Base-by-base conservation (phyloP, 2,329 filamentous ascomycete species). In the Nemania sp. region DNA sequence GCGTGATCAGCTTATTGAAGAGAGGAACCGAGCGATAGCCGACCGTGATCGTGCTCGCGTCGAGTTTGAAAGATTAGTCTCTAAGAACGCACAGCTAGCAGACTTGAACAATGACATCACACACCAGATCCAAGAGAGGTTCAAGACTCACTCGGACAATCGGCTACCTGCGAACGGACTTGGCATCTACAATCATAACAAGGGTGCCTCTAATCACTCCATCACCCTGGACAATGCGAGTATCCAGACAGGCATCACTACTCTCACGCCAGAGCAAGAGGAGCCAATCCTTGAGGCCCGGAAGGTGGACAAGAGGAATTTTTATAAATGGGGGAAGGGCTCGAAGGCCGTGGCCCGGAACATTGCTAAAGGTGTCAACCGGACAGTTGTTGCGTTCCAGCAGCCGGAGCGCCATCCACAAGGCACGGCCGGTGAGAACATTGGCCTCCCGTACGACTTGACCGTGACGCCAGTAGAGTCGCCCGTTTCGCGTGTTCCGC, bases 271-370 rank as follows among this genome's bases (percentile, higher is more conserved):
- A 8, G 83, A 86, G 58, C 80, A 82, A 15, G 88, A 89, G 40
- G 91, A 94, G 34, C 79, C 78, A 0, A 78, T 84, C 51, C 71
- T 84, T n/a, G 81, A 84, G 59, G 79, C 85, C 23, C 89, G n/a
- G 28, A 95, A 94, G 65, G 95, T 97, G 59, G 86, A 91, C 65
- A 97, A 97, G 75, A 91, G 89, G 49, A 96, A 91, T 77, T 97
- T 97, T 72, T 97, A 97, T 75, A 96, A 96, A 75, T 97, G 94
- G 92, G 96, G 97, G 80, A 96, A 95, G 77, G 91, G 91, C 33
- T 90, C 90, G 33, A 93, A 96, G 73, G 92, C 90, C 51, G 87
- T 97, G 64, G 92, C 92, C 23, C 96, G 97, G 72, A 93, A 92
- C 67, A 89, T 97, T 46, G 89, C 89, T 57, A 97, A 97, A 76